Evolutionary conservation across 805 yeast genomes (phyloP).

Genomic region (Starmerella vaccinii): DNA sequence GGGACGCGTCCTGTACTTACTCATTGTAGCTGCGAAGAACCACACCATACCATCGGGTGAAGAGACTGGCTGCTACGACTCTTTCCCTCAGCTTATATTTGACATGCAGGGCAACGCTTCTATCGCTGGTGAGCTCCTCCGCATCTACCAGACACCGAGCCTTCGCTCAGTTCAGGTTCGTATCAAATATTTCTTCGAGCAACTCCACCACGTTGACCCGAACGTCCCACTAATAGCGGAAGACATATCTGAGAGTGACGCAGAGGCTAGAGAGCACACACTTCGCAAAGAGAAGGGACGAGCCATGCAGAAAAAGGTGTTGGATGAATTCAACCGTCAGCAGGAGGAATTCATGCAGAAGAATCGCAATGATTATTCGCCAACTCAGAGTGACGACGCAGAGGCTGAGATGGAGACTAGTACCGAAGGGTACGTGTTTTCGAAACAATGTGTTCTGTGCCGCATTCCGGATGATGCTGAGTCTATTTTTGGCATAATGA

Average conservation of each 20-base stretch:
- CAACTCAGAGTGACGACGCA: slow-evolving; percentile 30
- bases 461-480: slow-evolving; percentile 59
- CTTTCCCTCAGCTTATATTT: slow-evolving; percentile 14
- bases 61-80: slow-evolving; percentile 4
- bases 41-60: slow-evolving; percentile 22
- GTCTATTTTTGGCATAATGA: slow-evolving; percentile 67
- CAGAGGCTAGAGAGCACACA: slow-evolving; percentile 34
- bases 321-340: slow-evolving; percentile 71
- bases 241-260: slow-evolving; percentile 23
- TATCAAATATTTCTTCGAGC: slow-evolving; percentile 9
- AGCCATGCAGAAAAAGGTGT: slow-evolving; percentile 54
- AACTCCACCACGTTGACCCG: slow-evolving; percentile 16
- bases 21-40: slow-evolving; percentile 49
- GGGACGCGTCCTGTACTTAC: slow-evolving; percentile 51
- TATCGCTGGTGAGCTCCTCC: slow-evolving; percentile 20
- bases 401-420: slow-evolving; percentile 16
- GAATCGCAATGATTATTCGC: slow-evolving; percentile 31
- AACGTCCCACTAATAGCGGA: slow-evolving; percentile 23
- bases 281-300: slow-evolving; percentile 59
- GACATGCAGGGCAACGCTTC: slow-evolving; percentile 8
- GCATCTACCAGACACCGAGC: background rate
- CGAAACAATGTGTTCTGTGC: slow-evolving; percentile 71
- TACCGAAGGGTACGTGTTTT: slow-evolving; percentile 36
- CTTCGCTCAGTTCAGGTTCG: slow-evolving; percentile 14
- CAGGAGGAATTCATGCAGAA: slow-evolving; percentile 64